Evolutionary conservation across 1,284 basidiomycete species (phyloP).

Genomic region (Moesziomyces globuligerus): DNA sequence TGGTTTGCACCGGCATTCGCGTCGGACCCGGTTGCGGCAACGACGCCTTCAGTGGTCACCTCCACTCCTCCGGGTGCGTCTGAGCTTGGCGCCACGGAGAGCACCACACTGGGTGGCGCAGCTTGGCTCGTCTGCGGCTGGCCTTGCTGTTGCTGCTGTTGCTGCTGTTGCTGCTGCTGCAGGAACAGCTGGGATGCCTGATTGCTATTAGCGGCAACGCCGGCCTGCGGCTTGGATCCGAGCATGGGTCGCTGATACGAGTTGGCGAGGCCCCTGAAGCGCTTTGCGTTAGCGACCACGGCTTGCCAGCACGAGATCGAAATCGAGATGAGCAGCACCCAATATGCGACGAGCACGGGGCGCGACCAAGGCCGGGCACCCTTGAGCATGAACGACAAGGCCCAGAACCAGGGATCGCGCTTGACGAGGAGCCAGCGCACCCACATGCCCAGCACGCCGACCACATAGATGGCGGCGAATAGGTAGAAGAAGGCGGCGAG

Average conservation of each 20-base stretch:
- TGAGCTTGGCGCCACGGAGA: conserved; percentile 23
- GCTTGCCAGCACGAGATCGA: conserved; percentile 90
- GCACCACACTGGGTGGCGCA: conserved; percentile 3
- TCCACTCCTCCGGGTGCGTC: conserved; percentile 38
- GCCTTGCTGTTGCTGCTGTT: background rate
- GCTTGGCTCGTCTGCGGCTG: conserved; percentile 15
- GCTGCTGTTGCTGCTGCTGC: conserved; percentile 33
- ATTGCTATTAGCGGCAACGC: conserved; percentile 13
- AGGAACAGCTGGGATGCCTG: conserved; percentile 21
- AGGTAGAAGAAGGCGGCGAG: conserved; percentile 88
- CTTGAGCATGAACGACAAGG: conserved; percentile 73
- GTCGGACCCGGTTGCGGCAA: conserved; percentile 2
- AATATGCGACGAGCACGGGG: conserved; percentile 81
- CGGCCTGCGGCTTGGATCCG: conserved; percentile 14
- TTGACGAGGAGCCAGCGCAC: conserved; percentile 85
- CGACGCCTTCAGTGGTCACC: conserved; percentile 10
- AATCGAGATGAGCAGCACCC: conserved; percentile 80
- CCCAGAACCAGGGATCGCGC: conserved; percentile 91
- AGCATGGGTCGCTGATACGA: conserved; percentile 34
- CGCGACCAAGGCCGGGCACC: conserved; percentile 85
- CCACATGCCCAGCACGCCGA: conserved; percentile 90
- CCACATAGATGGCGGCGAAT: conserved; percentile 80
- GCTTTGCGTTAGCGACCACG: conserved; percentile 52
- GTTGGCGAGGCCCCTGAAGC: conserved; percentile 39
- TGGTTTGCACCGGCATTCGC: background rate